These are phyloP conservation scores for Kwoniella shandongensis DNA, from an alignment of 768 basidiomycete genomes.

Conservation along the genomic window DNA sequence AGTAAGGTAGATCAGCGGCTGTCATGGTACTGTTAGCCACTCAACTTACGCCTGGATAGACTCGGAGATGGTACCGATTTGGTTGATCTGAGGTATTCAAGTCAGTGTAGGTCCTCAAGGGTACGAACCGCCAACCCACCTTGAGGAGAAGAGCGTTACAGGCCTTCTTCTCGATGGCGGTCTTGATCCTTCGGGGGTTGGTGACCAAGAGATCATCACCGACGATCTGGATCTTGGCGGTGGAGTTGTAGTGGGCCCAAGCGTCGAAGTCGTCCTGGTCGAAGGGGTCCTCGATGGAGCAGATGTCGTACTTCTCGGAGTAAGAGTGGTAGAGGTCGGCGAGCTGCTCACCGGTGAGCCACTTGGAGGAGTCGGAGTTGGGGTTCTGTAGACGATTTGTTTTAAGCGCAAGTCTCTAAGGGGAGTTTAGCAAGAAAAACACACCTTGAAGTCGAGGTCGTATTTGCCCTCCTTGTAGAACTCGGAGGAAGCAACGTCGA, in stretches of 20 bases:
- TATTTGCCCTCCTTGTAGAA: slow-evolving; percentile 99
- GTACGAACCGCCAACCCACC: slow-evolving; percentile 41
- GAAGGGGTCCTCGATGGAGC: slow-evolving; percentile 75
- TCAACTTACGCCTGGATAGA: slow-evolving; percentile 90
- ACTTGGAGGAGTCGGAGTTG: slow-evolving; percentile 95
- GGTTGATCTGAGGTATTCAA: slow-evolving; percentile 69
- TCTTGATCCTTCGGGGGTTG: slow-evolving; percentile 95
- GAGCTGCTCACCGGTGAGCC: slow-evolving; percentile 88
- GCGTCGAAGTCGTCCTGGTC: slow-evolving; percentile 99
- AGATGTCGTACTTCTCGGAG: slow-evolving; percentile 88
- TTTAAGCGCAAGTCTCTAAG: background rate
- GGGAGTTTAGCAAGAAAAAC: slow-evolving; percentile 5
- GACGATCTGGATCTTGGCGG: slow-evolving; percentile 50
- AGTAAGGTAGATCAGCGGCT: slow-evolving; percentile 17
- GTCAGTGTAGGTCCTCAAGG: slow-evolving; percentile 6
- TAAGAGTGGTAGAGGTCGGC: slow-evolving; percentile 86
- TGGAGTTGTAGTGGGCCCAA: slow-evolving; percentile 84
- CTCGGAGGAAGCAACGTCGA: slow-evolving; percentile 98
- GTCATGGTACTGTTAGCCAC: background rate
- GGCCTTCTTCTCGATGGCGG: slow-evolving; percentile 98
- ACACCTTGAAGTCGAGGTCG: slow-evolving; percentile 69
- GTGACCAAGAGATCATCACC: slow-evolving; percentile 94
- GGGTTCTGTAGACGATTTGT: slow-evolving; percentile 77
- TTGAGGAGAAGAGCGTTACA: slow-evolving; percentile 98
- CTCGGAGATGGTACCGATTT: slow-evolving; percentile 98